Base-by-base conservation (phyloP, 163 green algal species). In the Prototheca wickerhamii region DNA sequence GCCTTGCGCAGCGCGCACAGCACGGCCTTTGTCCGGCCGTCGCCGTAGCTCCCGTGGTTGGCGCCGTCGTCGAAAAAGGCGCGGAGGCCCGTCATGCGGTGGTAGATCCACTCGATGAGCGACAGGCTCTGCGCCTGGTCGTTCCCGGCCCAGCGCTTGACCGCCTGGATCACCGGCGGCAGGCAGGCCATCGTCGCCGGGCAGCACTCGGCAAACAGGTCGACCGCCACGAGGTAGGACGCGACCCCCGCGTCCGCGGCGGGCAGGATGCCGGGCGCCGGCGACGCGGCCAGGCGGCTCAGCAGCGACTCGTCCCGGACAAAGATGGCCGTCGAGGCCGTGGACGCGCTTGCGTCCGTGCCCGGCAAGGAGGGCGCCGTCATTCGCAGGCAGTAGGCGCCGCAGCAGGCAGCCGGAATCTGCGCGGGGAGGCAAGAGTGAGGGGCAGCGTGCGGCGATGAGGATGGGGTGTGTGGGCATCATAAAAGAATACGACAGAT, bases 141-240 rank as follows among this genome's bases (percentile, higher is more conserved):
- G 10, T 72, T 44, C 10, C 84, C 84, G 15, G 85, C 85, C 84
- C 84, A 92, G 21, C 71, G 67, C 63, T 87, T 82, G 50, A 88
- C 79, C 1, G 80, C 84, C 8, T 73, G 66, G 69, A 89, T 82
- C 0, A 88, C 40, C 5, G 81, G 76, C 23, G 83, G 54, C 3
- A 69, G 74, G 30, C 73, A 75, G 3, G 60, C 54, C 34, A 63
- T 64, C 63, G 86, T 65, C 63, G 84, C 77, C 26, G 63, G 60
- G 0, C 75, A 67, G 32, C 80, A 87, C 34, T 79, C 32, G 0
- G 72, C 63, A 70, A 92, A 91, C 28, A 90, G 63, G 64, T 92
- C 85, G 61, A 87, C 79, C 0, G 84, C 82, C 29, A 92, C 76
- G 35, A 91, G 80, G 68, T 90, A 84, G 43, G 78, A 60, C 0